Evolutionary conservation across 257 asterid genomes (phyloP), one percentile per base, ranked within the genome.

Genomic region (Ligustrum vulgare): DNA sequence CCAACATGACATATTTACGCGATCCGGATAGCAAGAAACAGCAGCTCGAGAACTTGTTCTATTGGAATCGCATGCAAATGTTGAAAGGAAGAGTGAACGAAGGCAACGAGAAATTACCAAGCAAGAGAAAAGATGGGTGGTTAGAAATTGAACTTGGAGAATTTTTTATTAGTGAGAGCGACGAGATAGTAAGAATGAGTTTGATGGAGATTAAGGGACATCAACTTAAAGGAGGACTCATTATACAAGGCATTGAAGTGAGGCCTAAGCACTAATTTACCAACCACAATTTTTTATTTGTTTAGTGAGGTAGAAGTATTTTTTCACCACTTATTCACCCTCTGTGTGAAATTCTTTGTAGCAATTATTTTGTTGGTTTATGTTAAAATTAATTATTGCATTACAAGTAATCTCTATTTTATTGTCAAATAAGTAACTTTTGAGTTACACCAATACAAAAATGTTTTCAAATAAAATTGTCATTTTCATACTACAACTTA

Each of bases 131-230:
- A 16, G 87, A 84, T 37, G 85, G 87, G 1, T 81, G 87, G 83
- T 63, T 73, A 78, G 87, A 84, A 71, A 78, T 84, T 65, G 79
- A 79, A 71, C 43, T 84, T 0, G 87, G 87, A 11, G 84, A 81
- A 63, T 73, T 84, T 37, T 76, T 51, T 2, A 72, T n/a, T 8
- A 73, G 81, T 13, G 71, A 35, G 36, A 9, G 23, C 5, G 74
- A 67, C 2, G 37, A 76, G 22, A 75, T 22, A 39, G 71, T 76
- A 15, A 37, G 3, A 33, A 70, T 76, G 75, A 25, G 16, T 13
- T 60, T 69, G 64, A 56, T 62, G 71, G 80, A 76, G 70, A 70
- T 76, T n/a, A 69, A 76, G 34, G 80, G 80, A 41, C 31, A 32
- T 54, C 80, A 76, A 6, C 54, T 69, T 39, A 76, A 76, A 45